phyloP scores from a whole-genome alignment of 352 stramenopile genomes.

The Phytopythium kandeliae region DNA sequence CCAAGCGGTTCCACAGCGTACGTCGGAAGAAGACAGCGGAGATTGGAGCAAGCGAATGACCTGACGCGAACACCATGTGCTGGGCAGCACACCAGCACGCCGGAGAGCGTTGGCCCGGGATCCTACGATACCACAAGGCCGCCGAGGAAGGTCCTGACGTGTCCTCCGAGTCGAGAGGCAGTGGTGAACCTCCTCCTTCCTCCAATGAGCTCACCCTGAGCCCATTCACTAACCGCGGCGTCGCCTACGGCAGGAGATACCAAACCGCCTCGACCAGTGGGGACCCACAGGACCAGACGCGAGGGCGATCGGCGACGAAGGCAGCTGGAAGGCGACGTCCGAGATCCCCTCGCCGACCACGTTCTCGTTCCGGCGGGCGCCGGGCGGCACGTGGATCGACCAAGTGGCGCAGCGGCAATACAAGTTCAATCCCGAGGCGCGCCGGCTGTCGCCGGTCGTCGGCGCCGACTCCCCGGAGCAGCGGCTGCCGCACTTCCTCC shows the following conservation, averaged over 20 bases:
- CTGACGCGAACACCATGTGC: too few species aligned
- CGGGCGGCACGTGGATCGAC: conserved; percentile 59
- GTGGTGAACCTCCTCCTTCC: conserved; percentile 9
- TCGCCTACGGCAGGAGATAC: background rate
- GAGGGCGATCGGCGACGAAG: conserved; percentile 44
- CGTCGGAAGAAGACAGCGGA: background rate
- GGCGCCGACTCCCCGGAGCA: conserved; percentile 16
- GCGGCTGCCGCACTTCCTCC: conserved; percentile 41
- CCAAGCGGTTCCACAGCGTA: conserved; percentile 48
- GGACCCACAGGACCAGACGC: conserved; percentile 22
- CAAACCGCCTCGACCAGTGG: conserved; percentile 44
- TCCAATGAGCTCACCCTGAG: background rate
- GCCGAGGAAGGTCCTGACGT: conserved; percentile 15
- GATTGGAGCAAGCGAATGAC: too few species aligned
- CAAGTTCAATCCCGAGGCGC: conserved; percentile 30
- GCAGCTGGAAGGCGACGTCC: conserved; percentile 58
- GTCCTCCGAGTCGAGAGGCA: conserved; percentile 14
- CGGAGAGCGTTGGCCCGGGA: conserved; percentile 42
- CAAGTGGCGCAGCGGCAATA: conserved; percentile 49
- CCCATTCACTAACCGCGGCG: background rate
- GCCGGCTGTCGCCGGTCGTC: conserved; percentile 1
- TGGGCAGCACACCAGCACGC: conserved; percentile 37
- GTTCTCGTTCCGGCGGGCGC: conserved; percentile 52
- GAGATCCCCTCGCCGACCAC: conserved; percentile 50
- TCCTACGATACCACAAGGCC: conserved; percentile 44